Conservation (phyloP, 2,329 filamentous ascomycete genomes). For the Paraconiothyrium sp. region DNA sequence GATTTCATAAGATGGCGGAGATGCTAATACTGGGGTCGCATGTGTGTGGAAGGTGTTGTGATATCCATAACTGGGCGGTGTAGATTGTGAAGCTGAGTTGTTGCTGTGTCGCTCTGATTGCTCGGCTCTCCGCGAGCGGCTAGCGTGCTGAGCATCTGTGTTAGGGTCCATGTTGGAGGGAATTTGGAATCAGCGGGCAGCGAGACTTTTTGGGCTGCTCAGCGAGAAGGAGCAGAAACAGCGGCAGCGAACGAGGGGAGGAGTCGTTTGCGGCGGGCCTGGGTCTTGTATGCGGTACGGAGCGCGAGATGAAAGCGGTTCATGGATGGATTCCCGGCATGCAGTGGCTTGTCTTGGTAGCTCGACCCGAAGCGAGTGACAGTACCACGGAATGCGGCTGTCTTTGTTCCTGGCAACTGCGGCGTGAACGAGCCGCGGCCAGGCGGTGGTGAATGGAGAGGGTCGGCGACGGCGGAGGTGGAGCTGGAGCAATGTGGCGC, state of each 20-base stretch:
- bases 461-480: constrained; percentile 5
- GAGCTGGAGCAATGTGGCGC: neutral
- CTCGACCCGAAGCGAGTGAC: constrained; percentile 12
- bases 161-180: constrained; percentile 19
- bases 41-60: constrained; percentile 56
- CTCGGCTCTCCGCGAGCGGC: constrained; percentile 26
- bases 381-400: constrained; percentile 16
- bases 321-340: constrained; percentile 17
- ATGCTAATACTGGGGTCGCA: constrained; percentile 34
- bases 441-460: constrained; percentile 1
- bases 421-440: neutral
- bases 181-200: neutral
- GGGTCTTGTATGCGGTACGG: constrained; percentile 16
- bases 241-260: neutral
- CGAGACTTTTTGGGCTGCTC: neutral
- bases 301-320: constrained; percentile 20
- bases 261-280: constrained; percentile 10
- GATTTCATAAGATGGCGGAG: constrained; percentile 45
- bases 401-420: constrained; percentile 15
- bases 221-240: neutral
- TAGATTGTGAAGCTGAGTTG: constrained; percentile 25
- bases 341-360: constrained; percentile 14
- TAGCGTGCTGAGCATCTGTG: constrained; percentile 10
- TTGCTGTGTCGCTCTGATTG: constrained; percentile 18
- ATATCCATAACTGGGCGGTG: constrained; percentile 50